Evolutionary conservation across 352 stramenopile species (phyloP), one percentile per base, ranked within the genome.

Genomic region (Globisporangium cylindrosporum): DNA sequence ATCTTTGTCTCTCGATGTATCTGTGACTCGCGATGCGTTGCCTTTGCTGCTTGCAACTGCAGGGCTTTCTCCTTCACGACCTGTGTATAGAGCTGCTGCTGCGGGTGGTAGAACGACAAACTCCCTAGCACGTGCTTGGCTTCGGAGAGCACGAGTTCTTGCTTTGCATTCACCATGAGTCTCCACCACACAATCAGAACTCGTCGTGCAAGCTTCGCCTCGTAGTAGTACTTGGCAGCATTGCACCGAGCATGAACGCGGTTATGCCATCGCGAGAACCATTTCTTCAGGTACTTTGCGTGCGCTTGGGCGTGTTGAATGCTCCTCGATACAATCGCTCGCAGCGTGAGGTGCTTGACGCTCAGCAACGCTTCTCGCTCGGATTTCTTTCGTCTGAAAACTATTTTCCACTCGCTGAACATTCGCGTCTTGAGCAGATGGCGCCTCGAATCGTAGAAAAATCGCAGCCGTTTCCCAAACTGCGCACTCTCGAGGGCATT

Each of bases 101-200:
- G 43, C 29, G 70, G 59, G 2, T 80, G 68, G 67, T 88, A 79
- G 46, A 74, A 78, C 0, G 76, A 81, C n/a, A 84, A 68, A 8
- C 67, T 77, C 10, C 64, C 64, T 22, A 81, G 73, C 10, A 68
- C 53, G 49, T 76, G 64, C 32, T 82, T 74, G 14, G 80, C 77
- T 20, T 80, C 72, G 8, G 68, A 4, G n/a, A 88, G 60, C 4
- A 90, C 60, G 27, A 70, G 67, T 49, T 88, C 82, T 67, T 90
- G 82, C 61, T 88, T 90, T 1, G 49, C 49, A 53, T 88, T 74
- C 10, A 87, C 71, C 0, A 75, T 76, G 46, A 72, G 53, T 15
- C 74, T 79, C 82, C 82, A 86, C 80, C 80, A 88, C 22, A 25
- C 62, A 3, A 68, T 1, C 0, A 84, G 18, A 6, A 64, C 22